Base-by-base conservation (phyloP, 495 filamentous ascomycete species). In the Stereocaulon alpinum region DNA sequence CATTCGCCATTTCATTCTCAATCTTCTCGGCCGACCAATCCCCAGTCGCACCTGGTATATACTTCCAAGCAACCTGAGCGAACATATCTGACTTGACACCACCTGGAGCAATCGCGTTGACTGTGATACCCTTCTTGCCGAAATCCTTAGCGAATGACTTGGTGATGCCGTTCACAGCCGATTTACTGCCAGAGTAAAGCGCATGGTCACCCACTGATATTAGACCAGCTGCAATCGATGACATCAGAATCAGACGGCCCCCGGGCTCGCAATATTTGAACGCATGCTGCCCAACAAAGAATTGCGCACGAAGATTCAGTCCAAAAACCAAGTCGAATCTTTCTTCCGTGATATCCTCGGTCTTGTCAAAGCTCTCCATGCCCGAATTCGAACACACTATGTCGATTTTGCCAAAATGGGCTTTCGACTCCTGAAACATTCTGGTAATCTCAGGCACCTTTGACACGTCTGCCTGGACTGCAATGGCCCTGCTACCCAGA, bases 211-310 rank as follows among this genome's bases (percentile, higher is more conserved):
- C 80, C 6, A 86, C 80, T 44, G 72, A 80, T 70, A 81, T 80
- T 52, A 78, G 66, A 29, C 72, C 71, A 14, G 80, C 80, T 0
- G 78, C 75, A 58, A 82, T 80, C 62, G 70, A 74, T 55, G 72
- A 75, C 75, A 81, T 80, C 40, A 87, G 72, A 64, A 87, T 85
- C 40, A 91, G 71, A 12, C 88, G 77, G 40, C 88, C 88, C 56
- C 83, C 80, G 6, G 76, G 71, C 70, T 82, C 76, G 42, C 88
- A 76, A 69, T 89, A 69, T 70, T 86, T 82, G 73, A 82, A 82
- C 55, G 85, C 88, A 32, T 86, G 79, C 72, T 87, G 86, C 40
- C 84, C 87, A 58, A 92, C 88, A 73, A 91, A 89, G 77, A 90
- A 91, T 72, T 92, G 88, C 0, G 82, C 88, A 7, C 85, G 77